Base-by-base conservation (phyloP, 176 grass and related monocot species). In the Eleusine indica region DNA sequence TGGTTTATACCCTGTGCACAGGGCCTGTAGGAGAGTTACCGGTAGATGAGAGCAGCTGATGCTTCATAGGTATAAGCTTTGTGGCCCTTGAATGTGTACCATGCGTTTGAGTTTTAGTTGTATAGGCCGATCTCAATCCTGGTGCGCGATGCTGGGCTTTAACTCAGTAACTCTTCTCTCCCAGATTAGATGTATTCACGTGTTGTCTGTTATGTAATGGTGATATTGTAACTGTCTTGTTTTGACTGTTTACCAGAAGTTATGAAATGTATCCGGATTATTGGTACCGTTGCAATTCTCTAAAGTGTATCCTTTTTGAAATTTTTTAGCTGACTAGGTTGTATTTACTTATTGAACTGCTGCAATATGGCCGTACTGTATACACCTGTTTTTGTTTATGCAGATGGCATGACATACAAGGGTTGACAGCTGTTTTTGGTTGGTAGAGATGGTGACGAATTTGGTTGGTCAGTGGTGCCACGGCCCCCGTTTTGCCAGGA, bases 121-220 rank as follows among this genome's bases (percentile, higher is more conserved):
- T 90, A 90, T 68, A 79, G 79, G 74, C 79, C 74, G n/a, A 75
- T 90, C 84, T 86, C 84, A 42, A 74, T 63, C 79, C 62, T 69
- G 88, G 68, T 68, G 60, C 53, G 41, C 68, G n/a, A 38, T 15
- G 73, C 48, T 68, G 38, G 74, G 73, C 58, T 47, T 47, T 68
- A 51, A 64, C 73, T 78, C 6, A 15, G 75, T 89, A 76, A 63
- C 82, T 17, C 42, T 9, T 43, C 29, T 81, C 62, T 63, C 43
- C 53, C 74, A 71, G 71, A 66, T 22, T 76, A 82, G 83, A 1
- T 21, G 9, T 77, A 28, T 64, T 3, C 61, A 3, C 11, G 11
- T 64, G 38, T 12, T 44, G 73, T 71, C 56, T 89, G 83, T 82
- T 77, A 44, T 86, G 82, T 81, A 85, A 7, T 77, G 58, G 47